Percentiles rank a stretch among this genome's conserved stretches.
phyloP scores from a whole-genome alignment of 495 filamentous ascomycete species.

The Neurospora sublineolata region DNA sequence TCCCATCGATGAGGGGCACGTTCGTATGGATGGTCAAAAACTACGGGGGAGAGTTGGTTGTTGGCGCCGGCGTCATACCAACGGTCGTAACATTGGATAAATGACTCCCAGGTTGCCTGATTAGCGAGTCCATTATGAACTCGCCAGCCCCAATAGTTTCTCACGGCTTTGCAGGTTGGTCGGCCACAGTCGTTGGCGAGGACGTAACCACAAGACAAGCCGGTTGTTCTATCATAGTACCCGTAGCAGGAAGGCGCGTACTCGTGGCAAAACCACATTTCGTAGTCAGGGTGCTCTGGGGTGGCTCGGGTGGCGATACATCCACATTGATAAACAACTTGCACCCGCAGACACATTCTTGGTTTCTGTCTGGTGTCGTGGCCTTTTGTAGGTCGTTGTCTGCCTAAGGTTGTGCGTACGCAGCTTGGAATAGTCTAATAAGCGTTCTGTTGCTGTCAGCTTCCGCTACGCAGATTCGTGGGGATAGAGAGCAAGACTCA shows the following conservation, averaged over 20 bases:
- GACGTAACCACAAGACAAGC: not conserved
- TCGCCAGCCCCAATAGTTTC: not conserved
- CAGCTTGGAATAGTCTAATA: not conserved
- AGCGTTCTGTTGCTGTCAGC: not conserved
- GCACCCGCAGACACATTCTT: not conserved
- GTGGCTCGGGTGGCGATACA: not conserved
- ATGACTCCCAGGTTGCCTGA: not conserved
- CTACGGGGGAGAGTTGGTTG: not conserved
- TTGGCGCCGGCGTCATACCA: not conserved
- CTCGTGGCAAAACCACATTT: not conserved
- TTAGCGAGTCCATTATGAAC: not conserved
- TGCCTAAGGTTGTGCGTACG: not conserved
- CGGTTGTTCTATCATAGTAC: fast-evolving
- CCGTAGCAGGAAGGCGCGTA: not conserved
- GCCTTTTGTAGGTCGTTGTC: not conserved
- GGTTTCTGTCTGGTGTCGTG: not conserved
- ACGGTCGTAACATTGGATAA: not conserved
- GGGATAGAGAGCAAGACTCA: not conserved
- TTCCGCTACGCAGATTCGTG: not conserved
- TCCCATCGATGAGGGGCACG: not conserved
- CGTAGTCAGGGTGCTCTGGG: not conserved
- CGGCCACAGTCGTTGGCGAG: not conserved
- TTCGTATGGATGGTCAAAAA: not conserved
- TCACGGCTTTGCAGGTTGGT: not conserved
- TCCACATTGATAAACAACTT: not conserved